These are phyloP conservation scores for Penicillium turbatum DNA, from an alignment of 495 filamentous ascomycete species.

Conservation along the genomic window DNA sequence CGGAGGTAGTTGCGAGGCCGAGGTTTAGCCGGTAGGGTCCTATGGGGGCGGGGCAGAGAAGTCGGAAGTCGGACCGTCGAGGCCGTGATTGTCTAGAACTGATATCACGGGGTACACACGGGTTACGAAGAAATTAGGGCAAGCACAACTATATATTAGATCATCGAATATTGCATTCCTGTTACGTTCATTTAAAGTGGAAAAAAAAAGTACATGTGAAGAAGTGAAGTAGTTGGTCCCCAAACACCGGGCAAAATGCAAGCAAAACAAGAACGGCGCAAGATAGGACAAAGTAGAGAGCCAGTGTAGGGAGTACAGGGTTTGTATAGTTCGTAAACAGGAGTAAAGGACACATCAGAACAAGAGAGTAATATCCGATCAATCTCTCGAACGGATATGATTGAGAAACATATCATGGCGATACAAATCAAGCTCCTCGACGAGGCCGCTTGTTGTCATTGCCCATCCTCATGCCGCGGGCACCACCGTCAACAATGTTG, in stretches of 20 bases:
- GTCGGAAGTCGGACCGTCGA: slow-evolving; percentile 21
- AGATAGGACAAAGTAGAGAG: slow-evolving; percentile 9
- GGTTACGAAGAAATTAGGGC: neutral
- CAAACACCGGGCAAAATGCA: slow-evolving; percentile 24
- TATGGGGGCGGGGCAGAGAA: neutral
- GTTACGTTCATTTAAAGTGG: slow-evolving; percentile 5
- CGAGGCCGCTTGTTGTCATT: slow-evolving; percentile 45
- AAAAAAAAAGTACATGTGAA: slow-evolving; percentile 9
- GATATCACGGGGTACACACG: no score
- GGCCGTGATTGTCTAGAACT: slow-evolving; percentile 2
- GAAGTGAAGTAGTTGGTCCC: slow-evolving; percentile 15
- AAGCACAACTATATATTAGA: neutral
- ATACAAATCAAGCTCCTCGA: slow-evolving; percentile 33
- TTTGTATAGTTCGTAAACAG: slow-evolving; percentile 1
- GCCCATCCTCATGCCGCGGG: slow-evolving; percentile 35
- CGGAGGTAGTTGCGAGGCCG: slow-evolving; percentile 16
- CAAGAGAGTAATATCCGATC: neutral
- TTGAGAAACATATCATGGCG: neutral
- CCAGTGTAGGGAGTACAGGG: slow-evolving; percentile 7
- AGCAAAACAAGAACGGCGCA: slow-evolving; percentile 6
- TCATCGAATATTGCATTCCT: slow-evolving; percentile 3
- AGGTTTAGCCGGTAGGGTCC: slow-evolving; percentile 23
- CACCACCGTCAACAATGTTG: slow-evolving; percentile 27
- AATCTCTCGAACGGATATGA: neutral
- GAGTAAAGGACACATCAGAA: neutral